Conservation (phyloP, 2,329 filamentous ascomycete species). For the Leptographium procerum region DNA sequence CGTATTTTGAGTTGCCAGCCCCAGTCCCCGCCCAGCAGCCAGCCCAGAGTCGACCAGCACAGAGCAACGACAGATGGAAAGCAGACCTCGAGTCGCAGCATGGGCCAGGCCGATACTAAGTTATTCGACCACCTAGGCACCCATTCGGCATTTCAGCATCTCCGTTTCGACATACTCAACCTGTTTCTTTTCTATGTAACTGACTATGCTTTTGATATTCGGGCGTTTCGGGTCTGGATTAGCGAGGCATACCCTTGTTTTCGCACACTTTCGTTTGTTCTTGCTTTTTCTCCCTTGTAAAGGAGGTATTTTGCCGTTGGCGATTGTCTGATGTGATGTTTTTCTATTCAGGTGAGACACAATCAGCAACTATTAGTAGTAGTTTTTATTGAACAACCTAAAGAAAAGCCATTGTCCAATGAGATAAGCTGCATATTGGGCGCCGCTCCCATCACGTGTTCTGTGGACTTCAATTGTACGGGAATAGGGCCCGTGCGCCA, state of each 20-base stretch:
- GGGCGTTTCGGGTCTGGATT: background rate
- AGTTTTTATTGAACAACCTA: background rate
- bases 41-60: background rate
- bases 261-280: background rate
- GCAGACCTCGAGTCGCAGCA: constrained; percentile 13
- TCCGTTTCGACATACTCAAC: background rate
- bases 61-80: constrained; percentile 10
- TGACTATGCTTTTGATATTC: background rate
- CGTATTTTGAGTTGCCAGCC: constrained; percentile 9
- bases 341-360: background rate
- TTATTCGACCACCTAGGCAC: background rate
- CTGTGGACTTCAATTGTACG: background rate
- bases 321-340: background rate
- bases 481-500: background rate
- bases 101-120: constrained; percentile 9
- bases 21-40: background rate
- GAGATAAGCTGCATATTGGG: background rate
- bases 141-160: background rate
- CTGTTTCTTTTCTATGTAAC: background rate
- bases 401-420: constrained; percentile 1
- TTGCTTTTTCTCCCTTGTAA: background rate
- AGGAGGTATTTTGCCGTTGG: background rate
- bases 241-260: background rate
- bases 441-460: background rate
- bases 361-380: background rate